Evolutionary conservation across 2,329 filamentous ascomycete genomes (phyloP), one percentile per base, ranked within the genome.

Genomic region (Aureobasidium vineae): DNA sequence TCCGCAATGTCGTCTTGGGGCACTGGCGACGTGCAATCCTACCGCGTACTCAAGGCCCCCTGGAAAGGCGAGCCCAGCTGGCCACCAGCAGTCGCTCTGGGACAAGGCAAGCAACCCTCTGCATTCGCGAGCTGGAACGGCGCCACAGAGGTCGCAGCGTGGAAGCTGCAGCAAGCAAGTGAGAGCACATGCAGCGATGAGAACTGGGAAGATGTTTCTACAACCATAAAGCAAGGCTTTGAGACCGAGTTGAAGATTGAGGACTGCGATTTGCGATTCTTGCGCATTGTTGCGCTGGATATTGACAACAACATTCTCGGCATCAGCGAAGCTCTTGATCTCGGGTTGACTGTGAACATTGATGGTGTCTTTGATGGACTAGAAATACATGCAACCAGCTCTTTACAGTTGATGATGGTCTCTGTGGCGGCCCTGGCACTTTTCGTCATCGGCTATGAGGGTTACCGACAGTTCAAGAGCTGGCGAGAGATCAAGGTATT

Each of bases 41-140:
- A 80, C 66, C 77, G 77, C 26, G 73, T 71, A 15, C 76, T 72
- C 65, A 77, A 77, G 64, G 71, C 73, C 15, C 68, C 73, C 10
- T 75, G 74, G 74, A 67, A 68, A 38, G 73, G 68, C 0, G 66
- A 57, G 11, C 75, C 74, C 5, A 68, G 60, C 33, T 65, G 69
- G 59, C 71, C 72, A 6, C 71, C 72, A 21, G 65, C 47, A 19
- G 16, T 45, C 1, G 70, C 69, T 1, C 61, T 67, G 13, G 52
- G 71, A 7, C 33, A 8, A 13, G 67, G 63, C 19, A 68, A 28
- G 19, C 31, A 54, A 6, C 40, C 57, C 8, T 56, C 50, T 13
- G 67, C 81, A 2, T 86, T 82, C 71, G 83, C 85, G 1, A 84
- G 80, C 33, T 83, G 81, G 81, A 82, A 83, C 68, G 81, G 81